These are phyloP conservation scores for Aegilops umbellulata DNA, from an alignment of 176 grass and related monocot genomes.

Conservation along the genomic window DNA sequence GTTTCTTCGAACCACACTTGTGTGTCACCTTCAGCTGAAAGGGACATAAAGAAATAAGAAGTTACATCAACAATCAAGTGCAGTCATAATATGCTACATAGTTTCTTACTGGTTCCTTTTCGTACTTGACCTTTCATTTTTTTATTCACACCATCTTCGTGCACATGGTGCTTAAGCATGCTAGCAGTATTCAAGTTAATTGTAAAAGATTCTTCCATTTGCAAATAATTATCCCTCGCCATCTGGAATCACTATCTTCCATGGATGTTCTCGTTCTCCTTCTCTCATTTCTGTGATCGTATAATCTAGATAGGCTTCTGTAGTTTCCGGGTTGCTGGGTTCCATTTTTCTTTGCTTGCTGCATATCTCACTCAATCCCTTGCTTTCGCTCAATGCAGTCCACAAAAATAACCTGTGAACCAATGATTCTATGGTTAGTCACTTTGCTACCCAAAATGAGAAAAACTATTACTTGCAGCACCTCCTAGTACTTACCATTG, in stretches of 20 bases:
- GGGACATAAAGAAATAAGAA: not conserved
- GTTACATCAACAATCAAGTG: not conserved
- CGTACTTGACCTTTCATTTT: not conserved
- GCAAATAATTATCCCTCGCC: not conserved
- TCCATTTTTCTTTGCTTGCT: no score
- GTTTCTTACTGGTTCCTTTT: not conserved
- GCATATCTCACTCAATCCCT: no score
- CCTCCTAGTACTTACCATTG: not conserved
- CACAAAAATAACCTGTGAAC: not conserved
- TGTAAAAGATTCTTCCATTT: not conserved
- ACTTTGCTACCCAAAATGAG: not conserved
- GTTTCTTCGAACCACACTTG: not conserved
- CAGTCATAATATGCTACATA: not conserved
- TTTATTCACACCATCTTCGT: not conserved
- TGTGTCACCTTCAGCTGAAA: not conserved
- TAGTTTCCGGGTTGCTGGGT: no score
- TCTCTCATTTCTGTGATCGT: no score
- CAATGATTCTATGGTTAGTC: not conserved
- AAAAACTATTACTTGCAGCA: not conserved
- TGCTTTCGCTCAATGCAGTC: not conserved
- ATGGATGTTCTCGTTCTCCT: no score
- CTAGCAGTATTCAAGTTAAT: not conserved
- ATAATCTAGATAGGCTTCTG: no score
- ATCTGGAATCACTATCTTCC: no score
- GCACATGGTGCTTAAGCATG: not conserved